Base-by-base conservation (phyloP, 2,329 filamentous ascomycete genomes). In the Talaromyces sp. region DNA sequence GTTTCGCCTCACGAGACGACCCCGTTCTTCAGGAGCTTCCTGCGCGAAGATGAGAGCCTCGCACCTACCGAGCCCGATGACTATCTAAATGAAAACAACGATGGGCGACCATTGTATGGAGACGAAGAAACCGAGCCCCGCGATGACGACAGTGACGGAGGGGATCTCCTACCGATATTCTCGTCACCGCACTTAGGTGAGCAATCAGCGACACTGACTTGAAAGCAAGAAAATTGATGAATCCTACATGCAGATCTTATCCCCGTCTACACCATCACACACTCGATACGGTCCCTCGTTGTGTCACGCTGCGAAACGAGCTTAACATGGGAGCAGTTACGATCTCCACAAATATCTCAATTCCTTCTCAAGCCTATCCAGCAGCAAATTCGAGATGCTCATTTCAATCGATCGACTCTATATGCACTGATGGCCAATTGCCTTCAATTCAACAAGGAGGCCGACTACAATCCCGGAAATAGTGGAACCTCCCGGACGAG, bases 281-380 rank as follows among this genome's bases (percentile, higher is more conserved):
- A 97, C 78, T 88, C 91, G 37, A 93, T 97, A 68, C 90, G 94
- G 69, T 88, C 93, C 62, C 85, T 97, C 64, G 89, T 98, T 66
- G 86, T 91, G 69, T 85, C 91, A 66, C 88, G 91, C 74, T 96
- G 92, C 77, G 94, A 98, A 80, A 97, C 93, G 1, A 94, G 92
- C 0, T 81, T 98, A 60, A 90, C 92, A 16, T 98, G 93, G 93
- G 94, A 98, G 69, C 94, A 98, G 76, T 83, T 98, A 68, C 88
- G 93, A 68, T 96, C 93, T n/a, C 94, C 94, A 3, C 94, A 98
- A 75, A 90, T 98, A 64, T 97, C 93, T 16, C 93, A 97, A 74
- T 98, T 98, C 75, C 85, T 98, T 41, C 86, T 97, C 74, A 97
- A 97, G 81, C 94, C 94, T 2, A 95, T 97, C 82, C 92, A 95